Base-by-base conservation (phyloP, 2,329 filamentous ascomycete genomes). In the Phaeosphaeriaceae sp. region DNA sequence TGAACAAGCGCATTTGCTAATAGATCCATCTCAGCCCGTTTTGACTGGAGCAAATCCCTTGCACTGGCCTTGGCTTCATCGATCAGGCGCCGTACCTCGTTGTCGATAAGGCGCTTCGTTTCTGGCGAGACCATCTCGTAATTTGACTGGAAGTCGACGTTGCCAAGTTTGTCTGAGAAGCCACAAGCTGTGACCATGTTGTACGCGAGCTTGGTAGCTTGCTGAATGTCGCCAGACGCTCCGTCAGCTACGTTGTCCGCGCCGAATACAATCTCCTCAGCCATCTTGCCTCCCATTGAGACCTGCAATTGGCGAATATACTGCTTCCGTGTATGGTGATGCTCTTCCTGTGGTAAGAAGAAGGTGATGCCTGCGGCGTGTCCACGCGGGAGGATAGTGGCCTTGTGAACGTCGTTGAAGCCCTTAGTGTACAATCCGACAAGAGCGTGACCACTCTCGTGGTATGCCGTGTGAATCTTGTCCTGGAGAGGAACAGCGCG, bases 371-470 rank as follows among this genome's bases (percentile, higher is more conserved):
- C 95, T 7, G 98, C 84, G 22, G 91, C 87, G 70, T 89, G 88
- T 11, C 95, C 95, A 70, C 96, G 90, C 53, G 95, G 93, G 70
- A 99, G 90, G 69, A 99, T 96, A 0, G 95, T 99, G 50, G 97
- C 93, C 81, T 99, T 99, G 85, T 99, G 97, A 1, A 99, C 84
- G 31, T 90, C 91, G 62, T 85, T 89, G 52, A 90, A 87, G 40
- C 87, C 87, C 60, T 90, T 88, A 13, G 89, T 91, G 67, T 94
- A 93, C 71, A 97, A 88, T 55, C 90, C 90, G 58, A 97, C 92
- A 17, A 99, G 86, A 9, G 95, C 93, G 77, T 99, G 95, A 2
- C 95, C 95, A 55, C 94, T 96, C 80, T 99, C 95, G 73, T 97
- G 93, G 72, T 96, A 97, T 1, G 93, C 93, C n/a, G 93, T 97